These are phyloP conservation scores for Nothophaeocryptopus gaeumannii DNA, from an alignment of 2,329 filamentous ascomycete species.

Conservation along the genomic window DNA sequence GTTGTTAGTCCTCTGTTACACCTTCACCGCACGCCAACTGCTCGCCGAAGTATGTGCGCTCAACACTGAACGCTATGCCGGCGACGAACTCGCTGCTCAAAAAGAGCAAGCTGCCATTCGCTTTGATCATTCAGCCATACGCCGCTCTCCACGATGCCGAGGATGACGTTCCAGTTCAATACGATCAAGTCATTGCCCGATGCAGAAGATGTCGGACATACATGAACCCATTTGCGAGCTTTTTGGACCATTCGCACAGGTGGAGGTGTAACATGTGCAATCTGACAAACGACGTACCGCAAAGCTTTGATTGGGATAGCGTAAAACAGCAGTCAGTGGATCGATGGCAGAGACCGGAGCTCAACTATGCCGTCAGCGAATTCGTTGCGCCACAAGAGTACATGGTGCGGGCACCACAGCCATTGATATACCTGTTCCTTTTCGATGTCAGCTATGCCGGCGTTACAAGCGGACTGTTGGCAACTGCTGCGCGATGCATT, in stretches of 20 bases:
- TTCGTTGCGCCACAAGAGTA: slow-evolving; percentile 98
- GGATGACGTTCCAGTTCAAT: slow-evolving; percentile 84
- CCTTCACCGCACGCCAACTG: slow-evolving; percentile 90
- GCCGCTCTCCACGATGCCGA: slow-evolving; percentile 88
- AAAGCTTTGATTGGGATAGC: slow-evolving; percentile 97
- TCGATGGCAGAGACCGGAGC: slow-evolving; percentile 83
- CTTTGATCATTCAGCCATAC: slow-evolving; percentile 94
- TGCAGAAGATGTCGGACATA: slow-evolving; percentile 95
- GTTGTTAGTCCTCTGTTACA: slow-evolving; percentile 73
- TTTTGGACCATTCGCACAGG: slow-evolving; percentile 92
- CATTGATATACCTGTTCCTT: slow-evolving; percentile 90
- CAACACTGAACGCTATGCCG: slow-evolving; percentile 89
- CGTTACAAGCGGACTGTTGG: slow-evolving; percentile 84
- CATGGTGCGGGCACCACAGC: slow-evolving; percentile 96
- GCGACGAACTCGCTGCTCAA: slow-evolving; percentile 90
- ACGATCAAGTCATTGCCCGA: slow-evolving; percentile 95
- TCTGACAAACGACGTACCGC: slow-evolving; percentile 96
- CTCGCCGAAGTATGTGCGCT: slow-evolving; percentile 88
- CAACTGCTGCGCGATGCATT: slow-evolving; percentile 89
- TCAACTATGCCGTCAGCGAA: slow-evolving; percentile 95
- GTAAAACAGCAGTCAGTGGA: slow-evolving; percentile 87
- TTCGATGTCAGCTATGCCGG: slow-evolving; percentile 92
- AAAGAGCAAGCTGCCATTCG: slow-evolving; percentile 94
- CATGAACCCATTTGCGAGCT: slow-evolving; percentile 96
- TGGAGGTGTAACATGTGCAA: slow-evolving; percentile 99